phyloP scores from a whole-genome alignment of 2,329 filamentous ascomycete genomes.

The Diaporthe longicolla region DNA sequence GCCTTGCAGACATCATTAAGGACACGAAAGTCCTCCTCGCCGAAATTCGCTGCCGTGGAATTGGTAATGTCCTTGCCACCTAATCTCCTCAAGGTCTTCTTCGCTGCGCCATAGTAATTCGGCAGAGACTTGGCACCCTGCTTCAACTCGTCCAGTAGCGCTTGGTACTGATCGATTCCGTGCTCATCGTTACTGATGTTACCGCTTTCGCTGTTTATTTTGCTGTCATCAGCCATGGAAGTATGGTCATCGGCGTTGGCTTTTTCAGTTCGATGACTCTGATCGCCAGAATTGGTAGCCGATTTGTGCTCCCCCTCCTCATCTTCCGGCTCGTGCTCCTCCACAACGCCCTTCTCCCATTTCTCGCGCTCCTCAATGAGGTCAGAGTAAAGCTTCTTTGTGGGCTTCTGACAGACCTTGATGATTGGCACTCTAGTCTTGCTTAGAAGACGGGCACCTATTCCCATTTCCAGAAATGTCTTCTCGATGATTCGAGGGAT shows the following conservation, averaged over 20 bases:
- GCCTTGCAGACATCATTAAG: conserved; percentile 67
- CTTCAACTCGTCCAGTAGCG: conserved; percentile 50
- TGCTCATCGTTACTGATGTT: conserved; percentile 13
- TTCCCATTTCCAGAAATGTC: conserved; percentile 77
- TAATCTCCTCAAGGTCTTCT: conserved; percentile 63
- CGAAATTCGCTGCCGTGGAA: conserved; percentile 61
- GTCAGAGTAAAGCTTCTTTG: conserved; percentile 69
- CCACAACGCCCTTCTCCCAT: conserved; percentile 74
- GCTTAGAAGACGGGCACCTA: conserved; percentile 83
- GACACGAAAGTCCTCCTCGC: conserved; percentile 59
- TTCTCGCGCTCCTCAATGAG: conserved; percentile 76
- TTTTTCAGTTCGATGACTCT: not conserved
- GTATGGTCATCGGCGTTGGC: conserved; percentile 36
- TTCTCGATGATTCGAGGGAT: conserved; percentile 84
- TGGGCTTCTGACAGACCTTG: conserved; percentile 84
- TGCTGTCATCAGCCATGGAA: conserved; percentile 34
- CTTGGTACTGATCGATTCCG: conserved; percentile 18
- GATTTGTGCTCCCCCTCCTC: conserved; percentile 56
- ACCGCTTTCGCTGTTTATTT: not conserved
- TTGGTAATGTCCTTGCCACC: conserved; percentile 65
- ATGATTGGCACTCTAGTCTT: conserved; percentile 89
- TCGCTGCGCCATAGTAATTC: conserved; percentile 64
- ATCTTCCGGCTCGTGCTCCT: conserved; percentile 53
- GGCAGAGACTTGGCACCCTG: conserved; percentile 59
- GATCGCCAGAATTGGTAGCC: conserved; percentile 15